phyloP scores from a whole-genome alignment of 371 early-diverging fungal species.

The Rhizomucor miehei region DNA sequence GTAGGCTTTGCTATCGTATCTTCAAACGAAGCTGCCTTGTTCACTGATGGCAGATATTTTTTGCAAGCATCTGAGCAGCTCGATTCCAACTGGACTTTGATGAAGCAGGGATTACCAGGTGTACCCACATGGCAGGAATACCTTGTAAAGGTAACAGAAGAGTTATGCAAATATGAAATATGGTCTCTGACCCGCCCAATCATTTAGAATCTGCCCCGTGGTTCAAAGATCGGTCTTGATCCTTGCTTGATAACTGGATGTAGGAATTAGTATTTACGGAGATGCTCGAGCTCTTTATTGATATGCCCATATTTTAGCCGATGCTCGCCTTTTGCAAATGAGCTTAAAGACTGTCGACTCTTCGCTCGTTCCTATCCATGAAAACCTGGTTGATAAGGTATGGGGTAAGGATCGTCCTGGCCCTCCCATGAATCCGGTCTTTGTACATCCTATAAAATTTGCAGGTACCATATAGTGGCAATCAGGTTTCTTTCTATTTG shows the following conservation, averaged over 20 bases:
- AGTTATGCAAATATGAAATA: neutral
- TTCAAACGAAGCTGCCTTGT: constrained; percentile 70
- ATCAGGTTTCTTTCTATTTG: too few relatives aligned
- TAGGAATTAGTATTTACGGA: constrained; percentile 19
- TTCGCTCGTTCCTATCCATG: constrained; percentile 51
- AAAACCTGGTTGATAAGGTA: constrained; percentile 80
- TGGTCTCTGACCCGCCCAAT: neutral
- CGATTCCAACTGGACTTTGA: constrained; percentile 87
- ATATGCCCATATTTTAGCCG: too few relatives aligned
- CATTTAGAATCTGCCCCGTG: constrained; percentile 55
- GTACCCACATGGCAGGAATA: constrained; percentile 90
- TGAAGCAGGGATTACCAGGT: constrained; percentile 88
- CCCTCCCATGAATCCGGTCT: constrained; percentile 59
- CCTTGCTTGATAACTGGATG: constrained; percentile 76
- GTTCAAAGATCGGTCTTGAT: constrained; percentile 83
- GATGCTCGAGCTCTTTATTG: too few relatives aligned
- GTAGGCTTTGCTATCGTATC: constrained; percentile 80
- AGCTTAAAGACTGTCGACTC: constrained; percentile 53
- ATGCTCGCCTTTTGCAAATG: constrained; percentile 57
- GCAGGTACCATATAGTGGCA: constrained; percentile 50
- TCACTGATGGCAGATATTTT: constrained; percentile 99
- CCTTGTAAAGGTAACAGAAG: constrained; percentile 53
- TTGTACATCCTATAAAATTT: constrained; percentile 67
- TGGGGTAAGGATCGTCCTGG: constrained; percentile 74
- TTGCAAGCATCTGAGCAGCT: constrained; percentile 95